Conservation (phyloP, 148 eudicot species). For the Vaccinium corymbosum region DNA sequence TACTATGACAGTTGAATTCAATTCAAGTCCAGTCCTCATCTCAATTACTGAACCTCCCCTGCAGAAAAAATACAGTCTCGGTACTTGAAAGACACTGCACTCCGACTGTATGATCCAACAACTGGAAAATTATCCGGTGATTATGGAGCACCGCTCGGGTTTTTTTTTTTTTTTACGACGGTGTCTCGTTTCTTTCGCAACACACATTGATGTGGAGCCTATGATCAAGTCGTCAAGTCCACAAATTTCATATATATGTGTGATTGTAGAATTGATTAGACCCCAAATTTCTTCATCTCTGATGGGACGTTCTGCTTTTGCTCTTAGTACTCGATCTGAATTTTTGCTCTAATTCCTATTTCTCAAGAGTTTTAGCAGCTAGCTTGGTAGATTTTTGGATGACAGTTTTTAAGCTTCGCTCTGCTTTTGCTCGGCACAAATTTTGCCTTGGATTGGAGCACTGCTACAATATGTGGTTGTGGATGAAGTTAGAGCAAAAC, state of each 20-base stretch:
- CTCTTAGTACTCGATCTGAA: not conserved
- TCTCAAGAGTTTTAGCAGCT: not conserved
- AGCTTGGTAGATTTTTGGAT: no score
- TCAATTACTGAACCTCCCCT: slow-evolving; percentile 17
- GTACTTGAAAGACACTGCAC: slow-evolving; percentile 25
- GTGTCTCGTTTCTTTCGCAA: not conserved
- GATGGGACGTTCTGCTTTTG: not conserved
- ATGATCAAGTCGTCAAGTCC: no score
- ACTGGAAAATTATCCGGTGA: not conserved
- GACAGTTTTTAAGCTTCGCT: not conserved
- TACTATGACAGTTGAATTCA: not conserved
- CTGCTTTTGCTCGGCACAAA: no score
- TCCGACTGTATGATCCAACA: not conserved
- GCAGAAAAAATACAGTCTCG: not conserved
- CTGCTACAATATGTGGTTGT: not conserved
- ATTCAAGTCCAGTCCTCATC: slow-evolving; percentile 7
- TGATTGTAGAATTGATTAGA: not conserved
- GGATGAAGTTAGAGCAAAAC: not conserved
- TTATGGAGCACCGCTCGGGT: not conserved
- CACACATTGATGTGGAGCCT: no score
- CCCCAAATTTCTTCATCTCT: no score
- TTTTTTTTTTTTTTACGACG: no score
- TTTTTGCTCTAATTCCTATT: not conserved
- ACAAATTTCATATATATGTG: not conserved
- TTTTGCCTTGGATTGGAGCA: not conserved